These are phyloP conservation scores for Apophysomyces ossiformis DNA, from an alignment of 371 early-diverging fungal genomes.

Conservation along the genomic window DNA sequence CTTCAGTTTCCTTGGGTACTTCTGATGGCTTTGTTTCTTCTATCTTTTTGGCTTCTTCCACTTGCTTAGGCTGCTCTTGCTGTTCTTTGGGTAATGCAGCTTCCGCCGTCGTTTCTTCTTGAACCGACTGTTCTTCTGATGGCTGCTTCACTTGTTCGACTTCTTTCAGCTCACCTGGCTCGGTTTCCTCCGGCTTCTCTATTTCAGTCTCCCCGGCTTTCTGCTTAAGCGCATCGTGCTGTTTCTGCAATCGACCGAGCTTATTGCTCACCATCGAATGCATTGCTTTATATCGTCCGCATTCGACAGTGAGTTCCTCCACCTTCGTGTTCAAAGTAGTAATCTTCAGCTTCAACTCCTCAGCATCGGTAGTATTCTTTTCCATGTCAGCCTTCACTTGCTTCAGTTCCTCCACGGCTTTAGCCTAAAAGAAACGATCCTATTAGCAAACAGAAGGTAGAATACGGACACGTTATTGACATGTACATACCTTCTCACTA, in stretches of 20 bases:
- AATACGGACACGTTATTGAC: not conserved
- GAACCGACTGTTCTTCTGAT: not conserved
- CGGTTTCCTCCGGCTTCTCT: not conserved
- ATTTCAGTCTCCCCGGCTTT: not conserved
- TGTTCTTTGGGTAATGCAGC: not conserved
- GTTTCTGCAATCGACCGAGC: slow-evolving; percentile 21
- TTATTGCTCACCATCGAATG: slow-evolving; percentile 26
- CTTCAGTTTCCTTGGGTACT: not conserved
- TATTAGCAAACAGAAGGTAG: not conserved
- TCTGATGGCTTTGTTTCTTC: not conserved
- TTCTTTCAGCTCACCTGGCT: not conserved
- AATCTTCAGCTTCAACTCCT: slow-evolving; percentile 13
- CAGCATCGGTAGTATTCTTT: slow-evolving; percentile 4
- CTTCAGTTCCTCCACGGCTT: not conserved
- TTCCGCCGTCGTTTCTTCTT: not conserved
- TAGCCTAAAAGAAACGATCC: not conserved
- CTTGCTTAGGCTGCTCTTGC: not conserved
- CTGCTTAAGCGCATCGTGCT: slow-evolving; percentile 16
- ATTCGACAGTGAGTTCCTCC: slow-evolving; percentile 12
- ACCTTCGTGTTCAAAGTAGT: slow-evolving; percentile 16
- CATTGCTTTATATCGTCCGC: slow-evolving; percentile 23
- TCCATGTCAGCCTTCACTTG: not conserved
- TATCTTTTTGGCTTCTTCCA: not conserved
- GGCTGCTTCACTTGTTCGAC: not conserved
- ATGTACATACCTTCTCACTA: not conserved